Percentiles rank a stretch among this genome's conserved stretches.
These are phyloP conservation scores for Xerophyta viscosa DNA, from an alignment of 106 monocot species.

Conservation along the genomic window DNA sequence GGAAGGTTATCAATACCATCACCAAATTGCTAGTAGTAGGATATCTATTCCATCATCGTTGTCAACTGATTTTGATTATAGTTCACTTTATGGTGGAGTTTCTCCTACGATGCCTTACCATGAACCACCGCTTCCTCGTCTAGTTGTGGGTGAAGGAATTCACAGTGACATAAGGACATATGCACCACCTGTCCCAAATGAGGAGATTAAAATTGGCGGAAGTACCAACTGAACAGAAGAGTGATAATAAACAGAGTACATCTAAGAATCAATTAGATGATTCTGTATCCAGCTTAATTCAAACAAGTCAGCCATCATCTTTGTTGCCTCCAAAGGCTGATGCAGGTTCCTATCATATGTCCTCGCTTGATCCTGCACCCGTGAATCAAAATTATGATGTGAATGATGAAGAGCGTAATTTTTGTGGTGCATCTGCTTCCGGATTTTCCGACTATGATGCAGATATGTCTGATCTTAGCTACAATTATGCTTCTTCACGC, in stretches of 20 bases:
- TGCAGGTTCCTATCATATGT: constrained; percentile 11
- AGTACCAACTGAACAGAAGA: constrained; percentile 10
- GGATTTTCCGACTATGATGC: constrained; percentile 55
- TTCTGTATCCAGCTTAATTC: constrained; percentile 9
- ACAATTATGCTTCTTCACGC: constrained; percentile 33
- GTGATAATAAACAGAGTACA: constrained; percentile 27
- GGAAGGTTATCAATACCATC: constrained; percentile 36
- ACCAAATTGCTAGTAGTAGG: constrained; percentile 21
- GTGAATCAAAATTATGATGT: constrained; percentile 22
- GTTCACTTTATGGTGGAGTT: too few species aligned
- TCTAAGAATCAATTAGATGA: constrained; percentile 18
- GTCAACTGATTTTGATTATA: constrained; percentile 38
- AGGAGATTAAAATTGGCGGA: constrained; percentile 23
- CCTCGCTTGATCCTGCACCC: constrained; percentile 17
- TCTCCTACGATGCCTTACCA: too few species aligned
- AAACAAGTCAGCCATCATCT: too few species aligned
- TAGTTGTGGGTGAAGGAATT: constrained; percentile 15
- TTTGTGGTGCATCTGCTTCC: constrained; percentile 40
- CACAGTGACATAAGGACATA: constrained; percentile 6
- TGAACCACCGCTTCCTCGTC: constrained; percentile 19
- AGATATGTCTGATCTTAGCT: constrained; percentile 34
- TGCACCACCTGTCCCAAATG: constrained; percentile 9
- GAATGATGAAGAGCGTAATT: constrained; percentile 44
- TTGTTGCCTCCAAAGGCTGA: constrained; percentile 18
- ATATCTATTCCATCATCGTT: constrained; percentile 31